Evolutionary conservation across 1,139 yeast genomes (phyloP), one percentile per base, ranked within the genome.

Genomic region (Suhomyces atakaporum): DNA sequence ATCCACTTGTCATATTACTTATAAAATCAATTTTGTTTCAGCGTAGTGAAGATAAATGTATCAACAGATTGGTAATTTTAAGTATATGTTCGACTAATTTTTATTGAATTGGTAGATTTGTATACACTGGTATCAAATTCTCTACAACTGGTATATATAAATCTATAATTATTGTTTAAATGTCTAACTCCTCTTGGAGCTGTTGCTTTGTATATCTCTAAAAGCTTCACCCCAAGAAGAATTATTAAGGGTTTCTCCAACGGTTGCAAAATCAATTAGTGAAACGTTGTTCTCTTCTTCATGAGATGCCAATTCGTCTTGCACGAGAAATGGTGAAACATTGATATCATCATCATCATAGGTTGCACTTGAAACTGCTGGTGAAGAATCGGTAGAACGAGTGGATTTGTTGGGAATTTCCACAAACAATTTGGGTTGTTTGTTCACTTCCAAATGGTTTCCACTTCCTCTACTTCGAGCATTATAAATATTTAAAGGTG

Each of bases 221-320:
- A 62, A 47, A 1, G 62, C 60, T 8, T 53, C 56, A 3, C 54
- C 51, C 67, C 67, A 63, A n/a, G 52, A 48, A 4, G 61, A 50
- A 25, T 54, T 51, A 36, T 55, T 56, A 29, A 61, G 45, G 0
- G 55, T 49, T 27, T 56, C 62, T 5, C 64, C 61, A 10, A 62
- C 40, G 3, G 47, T 50, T 6, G 57, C 42, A 7, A 62, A 33
- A 27, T 60, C 63, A 25, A 58, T 47, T 16, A 55, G 39, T 1
- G 61, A 51, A 8, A 47, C 41, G 16, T 47, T 46, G 16, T 31
- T 32, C 8, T 34, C 38, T 24, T 35, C 31, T 12, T 46, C 45
- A 9, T 39, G 34, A 28, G 29, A 26, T 3, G 28, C 32, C 7
- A 33, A 14, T 9, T 33, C 33, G 5, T 32, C 16, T 13, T 25